A percentile compares a stretch with the other conserved stretches of the same genome.
phyloP scores from a whole-genome alignment of 2,329 filamentous ascomycete genomes.

The Trichoderma semiorbis region DNA sequence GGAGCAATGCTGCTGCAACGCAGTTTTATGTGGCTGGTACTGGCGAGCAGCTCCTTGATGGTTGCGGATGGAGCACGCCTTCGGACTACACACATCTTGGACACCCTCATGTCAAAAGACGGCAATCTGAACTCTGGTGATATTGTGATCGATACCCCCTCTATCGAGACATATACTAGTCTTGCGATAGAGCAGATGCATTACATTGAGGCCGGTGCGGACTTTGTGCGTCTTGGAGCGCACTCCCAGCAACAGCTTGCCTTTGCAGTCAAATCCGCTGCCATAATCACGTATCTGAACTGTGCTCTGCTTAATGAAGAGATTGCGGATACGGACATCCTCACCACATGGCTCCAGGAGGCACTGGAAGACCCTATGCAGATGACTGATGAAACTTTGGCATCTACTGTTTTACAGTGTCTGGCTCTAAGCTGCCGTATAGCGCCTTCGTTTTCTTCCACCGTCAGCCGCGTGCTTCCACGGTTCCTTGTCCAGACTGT shows the following conservation, averaged over 20 bases:
- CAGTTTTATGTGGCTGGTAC: slow-evolving; percentile 81
- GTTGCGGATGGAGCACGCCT: slow-evolving; percentile 60
- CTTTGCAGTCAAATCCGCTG: slow-evolving; percentile 78
- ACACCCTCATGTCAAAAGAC: slow-evolving; percentile 63
- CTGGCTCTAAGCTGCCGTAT: slow-evolving; percentile 78
- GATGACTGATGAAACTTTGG: slow-evolving; percentile 76
- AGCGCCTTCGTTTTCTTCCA: slow-evolving; percentile 68
- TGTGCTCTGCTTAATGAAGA: slow-evolving; percentile 81
- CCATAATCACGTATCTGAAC: slow-evolving; percentile 79
- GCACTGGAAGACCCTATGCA: slow-evolving; percentile 74
- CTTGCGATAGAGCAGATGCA: slow-evolving; percentile 80
- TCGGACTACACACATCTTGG: slow-evolving; percentile 63
- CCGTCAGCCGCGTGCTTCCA: slow-evolving; percentile 74
- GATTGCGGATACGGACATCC: slow-evolving; percentile 70
- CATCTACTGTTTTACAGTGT: slow-evolving; percentile 73
- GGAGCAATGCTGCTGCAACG: slow-evolving; percentile 89
- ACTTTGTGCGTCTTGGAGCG: slow-evolving; percentile 79
- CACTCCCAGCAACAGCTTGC: slow-evolving; percentile 83
- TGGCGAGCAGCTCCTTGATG: slow-evolving; percentile 72
- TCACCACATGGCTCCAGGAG: slow-evolving; percentile 84
- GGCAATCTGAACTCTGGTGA: slow-evolving; percentile 41
- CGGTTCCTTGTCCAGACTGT: slow-evolving; percentile 84
- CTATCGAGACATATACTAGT: slow-evolving; percentile 62
- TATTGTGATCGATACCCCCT: slow-evolving; percentile 51
- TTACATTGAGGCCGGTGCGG: slow-evolving; percentile 80